These are phyloP conservation scores for Grifola frondosa DNA, from an alignment of 1,284 basidiomycete species.

Conservation along the genomic window DNA sequence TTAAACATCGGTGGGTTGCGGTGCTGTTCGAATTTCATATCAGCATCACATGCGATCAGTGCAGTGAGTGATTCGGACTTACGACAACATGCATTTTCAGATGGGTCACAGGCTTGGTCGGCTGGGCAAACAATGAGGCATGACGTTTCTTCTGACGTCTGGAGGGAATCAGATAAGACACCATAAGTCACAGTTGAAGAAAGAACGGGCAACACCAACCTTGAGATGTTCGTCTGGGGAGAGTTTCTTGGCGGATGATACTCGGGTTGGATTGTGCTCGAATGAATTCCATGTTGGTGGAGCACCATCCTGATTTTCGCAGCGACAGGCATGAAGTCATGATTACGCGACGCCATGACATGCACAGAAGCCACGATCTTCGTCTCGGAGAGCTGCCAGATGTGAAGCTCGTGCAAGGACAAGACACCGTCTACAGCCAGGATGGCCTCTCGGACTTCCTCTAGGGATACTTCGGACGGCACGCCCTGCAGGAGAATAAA, in stretches of 20 bases:
- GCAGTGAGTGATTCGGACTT: slow-evolving; percentile 35
- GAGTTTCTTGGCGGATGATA: slow-evolving; percentile 48
- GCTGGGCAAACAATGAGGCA: slow-evolving; percentile 51
- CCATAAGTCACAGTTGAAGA: slow-evolving; percentile 35
- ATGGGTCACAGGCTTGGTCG: slow-evolving; percentile 65
- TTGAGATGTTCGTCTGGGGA: slow-evolving; percentile 46
- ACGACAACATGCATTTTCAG: slow-evolving; percentile 80
- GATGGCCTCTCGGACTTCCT: slow-evolving; percentile 82
- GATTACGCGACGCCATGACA: slow-evolving; percentile 77
- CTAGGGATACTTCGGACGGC: slow-evolving; percentile 85
- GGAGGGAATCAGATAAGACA: slow-evolving; percentile 29
- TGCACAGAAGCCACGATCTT: slow-evolving; percentile 97
- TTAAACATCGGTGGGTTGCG: slow-evolving; percentile 42
- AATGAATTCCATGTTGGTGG: slow-evolving; percentile 93
- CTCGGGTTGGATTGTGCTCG: slow-evolving; percentile 87
- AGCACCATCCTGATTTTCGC: slow-evolving; percentile 80
- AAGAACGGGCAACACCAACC: slow-evolving; percentile 36
- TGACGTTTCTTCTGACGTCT: slow-evolving; percentile 32
- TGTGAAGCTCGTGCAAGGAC: slow-evolving; percentile 92
- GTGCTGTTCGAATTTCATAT: slow-evolving; percentile 37
- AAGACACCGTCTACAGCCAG: slow-evolving; percentile 83
- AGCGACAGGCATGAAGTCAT: slow-evolving; percentile 92
- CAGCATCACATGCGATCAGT: slow-evolving; percentile 5
- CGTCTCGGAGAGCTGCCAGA: slow-evolving; percentile 91
- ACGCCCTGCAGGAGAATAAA: slow-evolving; percentile 98